A percentile compares a stretch with the other conserved stretches of the same genome.
Evolutionary conservation across 768 basidiomycete genomes (phyloP).

Genomic region (Pleurotus djamor): DNA sequence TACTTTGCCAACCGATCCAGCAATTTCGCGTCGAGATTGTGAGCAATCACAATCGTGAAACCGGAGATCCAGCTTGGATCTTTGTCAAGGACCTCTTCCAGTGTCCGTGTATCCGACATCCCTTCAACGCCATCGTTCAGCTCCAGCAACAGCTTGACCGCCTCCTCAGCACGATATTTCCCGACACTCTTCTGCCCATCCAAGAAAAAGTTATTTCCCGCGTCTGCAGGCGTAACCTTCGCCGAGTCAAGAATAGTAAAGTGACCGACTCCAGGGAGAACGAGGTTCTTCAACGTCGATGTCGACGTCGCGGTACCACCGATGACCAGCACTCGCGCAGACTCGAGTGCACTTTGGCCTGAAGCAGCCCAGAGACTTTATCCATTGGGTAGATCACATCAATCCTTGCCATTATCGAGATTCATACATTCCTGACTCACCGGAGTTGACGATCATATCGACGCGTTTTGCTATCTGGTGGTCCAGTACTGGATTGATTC

Average conservation of each 20-base stretch:
- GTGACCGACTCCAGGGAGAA: slow-evolving; percentile 93
- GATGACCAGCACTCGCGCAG: slow-evolving; percentile 77
- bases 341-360: slow-evolving; percentile 88
- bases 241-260: slow-evolving; percentile 86
- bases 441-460: slow-evolving; percentile 95
- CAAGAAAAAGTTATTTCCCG: slow-evolving; percentile 97
- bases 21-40: slow-evolving; percentile 64
- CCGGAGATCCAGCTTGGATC: slow-evolving; percentile 53
- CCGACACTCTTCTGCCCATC: slow-evolving; percentile 70
- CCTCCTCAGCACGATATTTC: slow-evolving; percentile 75
- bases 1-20: slow-evolving; percentile 60
- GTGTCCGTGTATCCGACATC: slow-evolving; percentile 49
- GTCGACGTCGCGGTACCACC: slow-evolving; percentile 83
- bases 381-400: too few relatives aligned
- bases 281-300: slow-evolving; percentile 92
- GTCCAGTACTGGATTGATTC: slow-evolving; percentile 33
- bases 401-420: too few relatives aligned
- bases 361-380: slow-evolving; percentile 88
- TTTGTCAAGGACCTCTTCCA: slow-evolving; percentile 56
- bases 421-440: slow-evolving; percentile 33
- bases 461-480: slow-evolving; percentile 84
- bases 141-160: slow-evolving; percentile 73
- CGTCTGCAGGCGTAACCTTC: slow-evolving; percentile 66
- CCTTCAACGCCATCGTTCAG: slow-evolving; percentile 89
- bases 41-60: slow-evolving; percentile 82